Conservation (phyloP, 345 rosid genomes). For the Camelina sativa region DNA sequence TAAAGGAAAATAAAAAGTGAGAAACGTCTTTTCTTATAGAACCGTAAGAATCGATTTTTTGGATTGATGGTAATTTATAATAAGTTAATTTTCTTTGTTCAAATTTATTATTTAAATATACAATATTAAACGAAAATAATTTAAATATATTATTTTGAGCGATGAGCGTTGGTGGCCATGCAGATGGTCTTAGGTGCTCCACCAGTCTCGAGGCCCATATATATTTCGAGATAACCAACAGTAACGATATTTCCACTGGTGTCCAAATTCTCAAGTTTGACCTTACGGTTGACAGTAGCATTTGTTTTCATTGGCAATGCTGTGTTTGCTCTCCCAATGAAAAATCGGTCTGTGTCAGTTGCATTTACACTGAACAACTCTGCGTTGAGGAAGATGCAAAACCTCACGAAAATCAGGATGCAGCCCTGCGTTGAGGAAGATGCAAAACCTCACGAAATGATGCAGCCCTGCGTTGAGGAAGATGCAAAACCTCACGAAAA, state of each 20-base stretch:
- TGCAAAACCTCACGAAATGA: constrained; percentile 10
- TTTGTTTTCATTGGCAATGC: constrained; percentile 1
- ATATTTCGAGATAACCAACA: background rate
- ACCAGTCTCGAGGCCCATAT: constrained; percentile 12
- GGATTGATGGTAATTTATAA: too few relatives aligned
- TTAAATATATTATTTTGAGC: too few relatives aligned
- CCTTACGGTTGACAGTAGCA: background rate
- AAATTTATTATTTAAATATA: too few relatives aligned
- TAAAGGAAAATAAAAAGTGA: too few relatives aligned
- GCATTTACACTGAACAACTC: constrained; percentile 6
- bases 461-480: background rate
- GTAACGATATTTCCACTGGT: background rate
- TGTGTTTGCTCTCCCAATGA: constrained; percentile 17
- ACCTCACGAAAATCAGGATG: too few relatives aligned
- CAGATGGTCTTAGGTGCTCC: too few relatives aligned
- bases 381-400: too few relatives aligned
- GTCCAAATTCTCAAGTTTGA: constrained; percentile 9
- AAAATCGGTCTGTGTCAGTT: background rate
- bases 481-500: background rate
- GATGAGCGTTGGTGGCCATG: too few relatives aligned
- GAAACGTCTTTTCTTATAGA: too few relatives aligned
- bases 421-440: background rate
- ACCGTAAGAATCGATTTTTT: too few relatives aligned
- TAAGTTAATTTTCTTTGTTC: too few relatives aligned
- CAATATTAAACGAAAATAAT: too few relatives aligned